Base-by-base conservation (phyloP, 768 basidiomycete genomes). In the Mycena latifolia region DNA sequence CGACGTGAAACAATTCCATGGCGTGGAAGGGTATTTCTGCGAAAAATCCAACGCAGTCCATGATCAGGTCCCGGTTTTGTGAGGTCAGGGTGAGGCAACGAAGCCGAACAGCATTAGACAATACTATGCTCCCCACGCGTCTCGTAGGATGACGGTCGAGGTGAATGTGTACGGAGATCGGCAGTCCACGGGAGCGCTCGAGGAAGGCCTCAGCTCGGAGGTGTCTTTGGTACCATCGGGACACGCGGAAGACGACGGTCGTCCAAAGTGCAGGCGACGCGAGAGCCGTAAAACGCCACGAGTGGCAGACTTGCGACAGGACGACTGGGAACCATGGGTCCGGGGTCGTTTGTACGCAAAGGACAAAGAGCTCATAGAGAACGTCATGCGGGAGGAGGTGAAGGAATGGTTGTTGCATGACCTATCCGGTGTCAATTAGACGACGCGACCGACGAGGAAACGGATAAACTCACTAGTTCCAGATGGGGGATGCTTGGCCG, bases 311-410 rank as follows among this genome's bases (percentile, higher is more conserved):
- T 46, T 46, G 45, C 24, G 45, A 46, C 9, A 46, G 24, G 22
- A 46, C 10, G 22, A 46, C 45, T 6, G 45, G 45, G 6, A 43
- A 20, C 39, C 37, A 55, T 24, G 41, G 24, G 15, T 55, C 25
- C 17, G 31, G n/a, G 20, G 53, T 39, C 18, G 50, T 22, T 22
- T 31, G 6, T 12, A 52, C 50, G 31, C 28, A 52, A 7, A 52
- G 31, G 18, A 52, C 5, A n/a, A 52, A 52, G 8, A 52, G 50
- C 33, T 52, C 41, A n/a, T 15, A 27, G 5, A 52, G 50, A 52
- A 52, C 50, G 17, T 52, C 50, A n/a, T 52, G 50, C 11, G 50
- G 50, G 17, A 52, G 50, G 28, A 20, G 50, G 18, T 52, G 50
- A 52, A 31, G 25, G 12, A n/a, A 17, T 3, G 20, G 17, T 33